Base-by-base conservation (phyloP, 2,329 filamentous ascomycete species). In the Colletotrichum scovillei region DNA sequence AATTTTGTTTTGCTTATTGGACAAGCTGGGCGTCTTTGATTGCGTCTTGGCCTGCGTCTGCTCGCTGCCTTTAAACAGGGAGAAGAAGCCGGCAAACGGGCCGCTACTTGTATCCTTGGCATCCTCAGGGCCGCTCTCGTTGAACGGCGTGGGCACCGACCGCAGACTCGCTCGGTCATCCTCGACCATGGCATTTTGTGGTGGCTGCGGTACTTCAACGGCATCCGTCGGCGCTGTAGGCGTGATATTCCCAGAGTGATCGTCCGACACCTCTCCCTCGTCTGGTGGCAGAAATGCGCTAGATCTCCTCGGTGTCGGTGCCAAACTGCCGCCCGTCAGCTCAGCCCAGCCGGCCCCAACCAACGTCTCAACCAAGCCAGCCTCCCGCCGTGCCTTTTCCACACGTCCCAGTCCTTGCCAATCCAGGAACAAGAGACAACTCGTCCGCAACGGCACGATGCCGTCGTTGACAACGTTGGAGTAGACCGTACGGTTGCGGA, bases 391-490 rank as follows among this genome's bases (percentile, higher is more conserved):
- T 12, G 97, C 96, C 82, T 99, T 99, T 76, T 98, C 95, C 1
- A 99, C 97, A 52, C 95, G 92, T 5, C 93, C 96, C 4, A 99
- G 86, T 0, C 97, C 97, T 82, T 95, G 93, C 97, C 97, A 99
- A 80, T 99, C 97, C 1, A 99, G 86, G 79, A 99, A 99, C 6
- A 99, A 84, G n/a, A 99, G 86, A 81, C 96, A 99, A 75, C 96
- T 98, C 5, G 97, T 99, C 26, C 97, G 91, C 42, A 99, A 85
- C 3, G 97, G 97, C 5, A 99, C 97, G 77, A 99, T 98, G 3
- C 95, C 96, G 82, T 98, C 96, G 79, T 98, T 98, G 77, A 98
- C 96, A 14, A 98, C 95, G 78, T 98, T 98, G 2, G 95, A 98
- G 81, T 98, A 98, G 1, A 98, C 88, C 0, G 97, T 98, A 19